Evolutionary conservation across 2,329 filamentous ascomycete genomes (phyloP).

Genomic region (Sordariomycetes sp.): DNA sequence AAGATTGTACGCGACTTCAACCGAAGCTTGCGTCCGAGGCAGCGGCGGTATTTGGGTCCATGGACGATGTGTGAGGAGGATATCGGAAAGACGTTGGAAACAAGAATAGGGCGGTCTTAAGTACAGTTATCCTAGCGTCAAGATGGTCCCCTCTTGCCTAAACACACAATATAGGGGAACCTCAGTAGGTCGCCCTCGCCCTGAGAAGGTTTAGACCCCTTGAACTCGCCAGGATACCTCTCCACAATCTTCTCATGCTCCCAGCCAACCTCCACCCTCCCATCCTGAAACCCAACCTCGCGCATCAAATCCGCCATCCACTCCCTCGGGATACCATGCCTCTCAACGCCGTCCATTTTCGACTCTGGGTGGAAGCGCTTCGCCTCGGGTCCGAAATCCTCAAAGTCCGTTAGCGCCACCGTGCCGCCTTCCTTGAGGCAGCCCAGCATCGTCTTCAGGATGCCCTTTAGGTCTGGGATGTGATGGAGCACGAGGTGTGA

Average conservation of each 20-base stretch:
- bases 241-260: constrained; percentile 38
- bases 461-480: constrained; percentile 29
- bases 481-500: constrained; percentile 47
- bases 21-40: too few species aligned
- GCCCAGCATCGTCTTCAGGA: constrained; percentile 33
- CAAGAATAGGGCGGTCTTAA: too few species aligned
- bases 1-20: too few species aligned
- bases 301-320: constrained; percentile 28
- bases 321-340: constrained; percentile 34
- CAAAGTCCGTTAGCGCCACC: constrained; percentile 45
- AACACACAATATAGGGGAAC: constrained; percentile 27
- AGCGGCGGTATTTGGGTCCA: too few species aligned
- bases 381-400: constrained; percentile 42
- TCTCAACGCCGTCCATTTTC: constrained; percentile 42
- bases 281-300: constrained; percentile 23
- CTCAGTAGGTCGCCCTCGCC: constrained; percentile 16
- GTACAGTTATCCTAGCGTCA: too few species aligned
- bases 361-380: constrained; percentile 37
- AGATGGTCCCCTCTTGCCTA: constrained; percentile 16
- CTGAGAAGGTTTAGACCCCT: constrained; percentile 17
- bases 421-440: constrained; percentile 34
- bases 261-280: constrained; percentile 35
- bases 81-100: too few species aligned
- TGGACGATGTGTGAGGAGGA: too few species aligned
- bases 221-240: constrained; percentile 29